A percentile compares a stretch with the other conserved stretches of the same genome.
Conservation (phyloP, 1,284 basidiomycete genomes). For the Heterobasidion parviporum region DNA sequence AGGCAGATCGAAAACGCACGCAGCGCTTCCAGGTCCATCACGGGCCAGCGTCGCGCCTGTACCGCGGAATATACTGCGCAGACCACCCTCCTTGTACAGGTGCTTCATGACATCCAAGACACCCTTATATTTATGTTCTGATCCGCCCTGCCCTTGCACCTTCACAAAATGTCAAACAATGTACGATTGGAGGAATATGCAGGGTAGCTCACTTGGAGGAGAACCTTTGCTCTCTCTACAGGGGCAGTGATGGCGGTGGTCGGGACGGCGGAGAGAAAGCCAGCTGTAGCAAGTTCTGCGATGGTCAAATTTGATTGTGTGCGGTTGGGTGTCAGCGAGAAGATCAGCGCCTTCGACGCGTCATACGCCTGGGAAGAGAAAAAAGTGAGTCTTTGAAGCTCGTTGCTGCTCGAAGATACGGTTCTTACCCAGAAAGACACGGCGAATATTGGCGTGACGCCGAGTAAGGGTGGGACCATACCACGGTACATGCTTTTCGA, state of each 20-base stretch:
- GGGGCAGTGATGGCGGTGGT: constrained; percentile 91
- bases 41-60: constrained; percentile 88
- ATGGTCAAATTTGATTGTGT: constrained; percentile 60
- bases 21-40: constrained; percentile 95
- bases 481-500: constrained; percentile 81
- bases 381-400: background rate
- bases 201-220: constrained; percentile 64
- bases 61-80: constrained; percentile 90
- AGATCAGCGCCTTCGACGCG: constrained; percentile 85
- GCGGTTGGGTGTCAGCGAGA: constrained; percentile 63
- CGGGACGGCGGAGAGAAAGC: constrained; percentile 92
- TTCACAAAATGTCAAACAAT: constrained; percentile 21
- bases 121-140: constrained; percentile 77
- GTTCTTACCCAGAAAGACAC: constrained; percentile 90
- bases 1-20: constrained; percentile 44
- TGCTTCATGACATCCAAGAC: constrained; percentile 88
- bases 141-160: constrained; percentile 84
- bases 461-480: constrained; percentile 91
- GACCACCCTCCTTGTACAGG: constrained; percentile 91
- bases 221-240: constrained; percentile 95
- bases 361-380: constrained; percentile 73
- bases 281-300: constrained; percentile 84
- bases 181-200: background rate
- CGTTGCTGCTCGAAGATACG: background rate
- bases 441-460: constrained; percentile 98